Evolutionary conservation across 805 yeast genomes (phyloP).

Genomic region (Yamadazyma sp.): DNA sequence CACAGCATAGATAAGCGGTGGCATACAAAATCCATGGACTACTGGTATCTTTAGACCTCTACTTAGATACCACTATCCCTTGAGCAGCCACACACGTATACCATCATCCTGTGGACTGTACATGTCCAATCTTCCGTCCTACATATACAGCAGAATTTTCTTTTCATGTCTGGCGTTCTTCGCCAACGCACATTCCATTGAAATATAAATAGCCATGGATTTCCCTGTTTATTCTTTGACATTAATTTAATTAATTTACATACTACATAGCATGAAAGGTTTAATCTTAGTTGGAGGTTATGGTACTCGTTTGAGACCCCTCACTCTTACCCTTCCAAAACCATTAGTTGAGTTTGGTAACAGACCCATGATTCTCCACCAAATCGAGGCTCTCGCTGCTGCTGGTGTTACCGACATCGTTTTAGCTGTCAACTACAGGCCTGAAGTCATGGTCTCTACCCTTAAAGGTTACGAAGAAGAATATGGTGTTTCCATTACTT

Average conservation of each 20-base stretch:
- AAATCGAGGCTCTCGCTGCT: constrained; percentile 94
- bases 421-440: constrained; percentile 97
- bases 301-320: constrained; percentile 99
- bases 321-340: constrained; percentile 91
- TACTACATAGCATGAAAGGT: constrained; percentile 67
- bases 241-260: too few relatives aligned
- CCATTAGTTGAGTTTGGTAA: constrained; percentile 97
- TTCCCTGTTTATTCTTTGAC: constrained; percentile 12
- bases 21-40: too few relatives aligned
- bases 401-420: constrained; percentile 99
- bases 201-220: constrained; percentile 10
- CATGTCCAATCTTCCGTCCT: too few relatives aligned
- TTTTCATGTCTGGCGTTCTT: constrained; percentile 8
- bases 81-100: too few relatives aligned
- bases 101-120: too few relatives aligned
- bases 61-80: too few relatives aligned
- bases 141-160: too few relatives aligned
- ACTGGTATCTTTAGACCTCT: too few relatives aligned
- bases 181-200: constrained; percentile 7
- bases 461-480: constrained; percentile 90
- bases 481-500: constrained; percentile 92
- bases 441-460: constrained; percentile 97
- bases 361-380: constrained; percentile 99
- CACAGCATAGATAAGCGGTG: too few relatives aligned
- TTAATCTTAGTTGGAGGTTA: constrained; percentile 98